Evolutionary conservation across 2,329 filamentous ascomycete genomes (phyloP), one percentile per base, ranked within the genome.

Genomic region (Coccinonectria pachysandricola): DNA sequence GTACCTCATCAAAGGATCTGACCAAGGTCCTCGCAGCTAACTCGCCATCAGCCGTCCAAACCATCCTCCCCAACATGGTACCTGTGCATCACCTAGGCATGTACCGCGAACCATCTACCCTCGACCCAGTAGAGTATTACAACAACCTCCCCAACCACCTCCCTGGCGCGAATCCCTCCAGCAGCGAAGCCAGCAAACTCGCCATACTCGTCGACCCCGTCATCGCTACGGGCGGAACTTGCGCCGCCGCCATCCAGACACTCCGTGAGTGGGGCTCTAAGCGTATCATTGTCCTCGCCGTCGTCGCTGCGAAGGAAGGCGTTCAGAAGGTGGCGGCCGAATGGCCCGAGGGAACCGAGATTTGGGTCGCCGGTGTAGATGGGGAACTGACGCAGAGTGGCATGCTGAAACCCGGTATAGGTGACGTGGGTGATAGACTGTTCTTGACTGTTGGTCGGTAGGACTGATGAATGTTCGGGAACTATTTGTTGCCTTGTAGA

Each of bases 61-160:
- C 76, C 15, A 68, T 96, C 45, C 83, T 96, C 32, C 87, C 88
- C 11, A 52, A 57, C 19, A 71, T 84, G 9, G 81, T 88, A 16
- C 79, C 86, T 6, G 73, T 95, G 38, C 86, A 96, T 62, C 88
- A 96, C 54, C 79, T 96, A 6, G 88, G 91, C 40, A 79, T 96
- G 49, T 96, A 88, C 67, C 84, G 87, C 49, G 87, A 95, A 53
- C 84, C 81, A 34, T 74, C 75, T 30, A 88, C 83, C 22, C 76
- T 95, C 30, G 75, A 85, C 46, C 85, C 87, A 3, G 87, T 95
- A 32, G 87, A 94, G 59, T 94, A 95, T 70, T 95, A 95, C 71
- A 95, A 95, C 66, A 94, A 94, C 57, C 76, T 95, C 12, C 86
- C 86, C 18, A 79, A 83, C 57, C 79, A 84, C 58, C 52, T 64